Base-by-base conservation (phyloP, 2,329 filamentous ascomycete species). In the Alternaria arborescens region DNA sequence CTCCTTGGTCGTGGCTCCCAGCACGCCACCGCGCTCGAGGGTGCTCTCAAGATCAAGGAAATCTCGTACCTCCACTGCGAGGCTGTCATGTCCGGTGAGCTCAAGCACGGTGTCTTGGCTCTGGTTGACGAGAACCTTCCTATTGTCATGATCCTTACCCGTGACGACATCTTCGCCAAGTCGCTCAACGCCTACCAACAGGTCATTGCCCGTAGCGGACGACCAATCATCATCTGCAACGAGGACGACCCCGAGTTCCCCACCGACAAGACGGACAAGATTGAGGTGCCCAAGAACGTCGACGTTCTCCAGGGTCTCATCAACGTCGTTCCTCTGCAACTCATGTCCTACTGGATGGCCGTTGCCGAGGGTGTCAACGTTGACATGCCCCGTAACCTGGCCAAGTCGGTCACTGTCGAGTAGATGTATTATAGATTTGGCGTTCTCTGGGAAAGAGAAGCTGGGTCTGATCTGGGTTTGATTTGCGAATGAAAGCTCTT, bases 101-200 rank as follows among this genome's bases (percentile, higher is more conserved):
- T 99, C 74, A 99, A 99, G 88, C 95, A 99, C 82, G 95, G 95
- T 86, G 95, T 99, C 53, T 85, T 99, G 78, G 95, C 95, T 54
- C 87, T 99, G 65, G 95, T 99, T 61, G 95, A 99, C 75, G 95
- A 99, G 87, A 94, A 97, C 82, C 88, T 99, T 38, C 95, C 95
- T 65, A 99, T 99, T 80, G 97, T 99, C 82, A 99, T 99, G 95
- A 98, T 99, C 77, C 86, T 99, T 64, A 99, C 95, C 55, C 91
- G 95, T 62, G 95, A 99, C 78, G 87, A 93, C 72, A 90, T 99
- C 77, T 99, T 99, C 84, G 91, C 91, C 80, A 99, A 99, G 85
- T 98, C 95, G n/a, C 86, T 99, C 76, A 99, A 99, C 81, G 95
- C 95, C 74, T 99, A 98, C 82, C 95, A 99, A 84, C 95, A 99